Evolutionary conservation across 441 rosid species (phyloP), one percentile per base, ranked within the genome.

Genomic region (Croton laevigatus): DNA sequence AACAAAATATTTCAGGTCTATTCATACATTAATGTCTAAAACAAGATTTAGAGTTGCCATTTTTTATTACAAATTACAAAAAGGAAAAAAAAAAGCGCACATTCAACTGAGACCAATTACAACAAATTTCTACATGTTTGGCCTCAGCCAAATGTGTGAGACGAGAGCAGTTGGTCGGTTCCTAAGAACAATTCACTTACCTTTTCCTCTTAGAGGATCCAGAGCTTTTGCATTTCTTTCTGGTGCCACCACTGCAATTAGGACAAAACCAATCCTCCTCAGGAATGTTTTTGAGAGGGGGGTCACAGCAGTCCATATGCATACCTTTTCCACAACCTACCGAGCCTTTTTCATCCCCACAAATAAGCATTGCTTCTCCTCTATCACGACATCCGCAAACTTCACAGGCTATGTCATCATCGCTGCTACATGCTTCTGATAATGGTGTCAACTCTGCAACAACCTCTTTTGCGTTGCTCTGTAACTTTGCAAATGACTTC

Each of bases 261-360:
- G 85, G 71, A 71, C 97, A 91, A 73, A 91, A 83, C 93, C 97
- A 91, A 74, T 91, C 93, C 60, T 83, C 90, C 40, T 83, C 82
- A 0, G 93, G 97, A 68, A 89, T 78, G 65, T 51, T 70, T 68
- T 74, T 73, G 12, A 85, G 84, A 10, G 89, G 89, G 71, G 95
- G 97, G 73, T 88, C 81, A 45, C 87, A 86, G 62, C 97, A 89
- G 53, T 91, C 91, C n/a, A 83, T 77, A 64, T 91, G 97, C 46
- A 70, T 71, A 27, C 84, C 95, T 19, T 69, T 36, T 59, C 93
- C 87, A 74, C 95, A 91, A 14, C 95, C 95, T n/a, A 59, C 42
- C 0, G 81, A 76, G 52, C 88, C 86, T 61, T 71, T 77, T 71
- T 83, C 89, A 67, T 86, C 73, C 7, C 95, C 86, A 23, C 95